phyloP scores from a whole-genome alignment of 2,329 filamentous ascomycete species.

The Neoscytalidium dimidiatum region DNA sequence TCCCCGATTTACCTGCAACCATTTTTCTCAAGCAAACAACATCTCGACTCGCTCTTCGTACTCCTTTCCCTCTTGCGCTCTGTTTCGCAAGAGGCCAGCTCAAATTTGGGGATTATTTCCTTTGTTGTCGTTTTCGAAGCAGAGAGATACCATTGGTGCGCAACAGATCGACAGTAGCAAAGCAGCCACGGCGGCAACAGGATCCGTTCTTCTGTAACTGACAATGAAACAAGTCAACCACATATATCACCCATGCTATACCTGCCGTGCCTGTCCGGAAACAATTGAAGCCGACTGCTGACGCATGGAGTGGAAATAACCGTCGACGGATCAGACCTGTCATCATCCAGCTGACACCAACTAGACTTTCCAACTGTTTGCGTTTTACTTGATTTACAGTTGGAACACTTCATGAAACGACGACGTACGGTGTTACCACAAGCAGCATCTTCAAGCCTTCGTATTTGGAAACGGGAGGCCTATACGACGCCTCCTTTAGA shows the following conservation, averaged over 20 bases:
- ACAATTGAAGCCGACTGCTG: not conserved
- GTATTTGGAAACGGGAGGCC: not conserved
- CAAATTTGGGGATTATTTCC: not conserved
- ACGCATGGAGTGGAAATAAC: not conserved
- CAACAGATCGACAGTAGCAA: not conserved
- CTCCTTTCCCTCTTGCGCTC: not conserved
- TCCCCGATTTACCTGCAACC: not conserved
- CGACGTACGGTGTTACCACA: not conserved
- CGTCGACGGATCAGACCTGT: not conserved
- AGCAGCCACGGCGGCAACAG: conserved; percentile 7
- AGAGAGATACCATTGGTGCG: not conserved
- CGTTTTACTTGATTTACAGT: not conserved
- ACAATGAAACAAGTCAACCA: not conserved
- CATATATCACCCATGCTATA: not conserved
- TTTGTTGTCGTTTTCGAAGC: conserved; percentile 1
- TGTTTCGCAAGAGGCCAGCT: not conserved
- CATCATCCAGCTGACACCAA: not conserved
- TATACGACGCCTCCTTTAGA: not conserved
- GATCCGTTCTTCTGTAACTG: conserved; percentile 6
- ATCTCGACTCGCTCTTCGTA: not conserved
- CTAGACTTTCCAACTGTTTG: too few relatives aligned
- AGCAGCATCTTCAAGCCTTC: too few relatives aligned
- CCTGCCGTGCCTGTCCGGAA: not conserved
- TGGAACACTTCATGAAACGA: not conserved
- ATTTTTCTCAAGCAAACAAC: not conserved